These are phyloP conservation scores for Marasmius oreades DNA, from an alignment of 1,284 basidiomycete genomes.

Conservation along the genomic window DNA sequence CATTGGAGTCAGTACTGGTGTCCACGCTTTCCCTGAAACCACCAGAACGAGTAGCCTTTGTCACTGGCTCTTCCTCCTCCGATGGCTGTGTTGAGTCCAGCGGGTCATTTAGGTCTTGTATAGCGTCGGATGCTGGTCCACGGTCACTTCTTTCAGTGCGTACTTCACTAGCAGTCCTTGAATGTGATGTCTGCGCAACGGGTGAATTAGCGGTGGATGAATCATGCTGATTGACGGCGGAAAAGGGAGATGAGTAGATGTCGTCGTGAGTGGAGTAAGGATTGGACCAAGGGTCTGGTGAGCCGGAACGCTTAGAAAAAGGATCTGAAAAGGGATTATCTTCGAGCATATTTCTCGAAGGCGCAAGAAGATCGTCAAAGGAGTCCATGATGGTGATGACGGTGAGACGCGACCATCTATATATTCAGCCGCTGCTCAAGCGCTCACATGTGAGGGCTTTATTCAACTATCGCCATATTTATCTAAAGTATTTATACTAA, in stretches of 20 bases:
- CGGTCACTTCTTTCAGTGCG: neutral
- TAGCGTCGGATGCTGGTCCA: neutral
- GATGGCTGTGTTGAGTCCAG: conserved; percentile 38
- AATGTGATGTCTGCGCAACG: neutral
- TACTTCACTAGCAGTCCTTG: neutral
- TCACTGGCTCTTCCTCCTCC: conserved; percentile 32
- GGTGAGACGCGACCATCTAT: neutral
- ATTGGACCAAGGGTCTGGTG: conserved; percentile 76
- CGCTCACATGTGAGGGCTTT: too few species aligned
- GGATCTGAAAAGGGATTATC: conserved; percentile 78
- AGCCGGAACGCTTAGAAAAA: conserved; percentile 61
- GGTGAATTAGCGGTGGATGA: conserved; percentile 3
- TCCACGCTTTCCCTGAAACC: conserved; percentile 45
- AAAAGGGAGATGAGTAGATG: conserved; percentile 7
- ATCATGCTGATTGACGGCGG: neutral
- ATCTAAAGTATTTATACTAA: too few species aligned
- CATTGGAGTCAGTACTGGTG: conserved; percentile 20
- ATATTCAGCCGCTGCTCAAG: neutral
- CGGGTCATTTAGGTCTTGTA: conserved; percentile 31
- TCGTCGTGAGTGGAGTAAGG: conserved; percentile 30
- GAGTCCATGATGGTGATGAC: conserved; percentile 44
- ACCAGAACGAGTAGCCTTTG: conserved; percentile 26
- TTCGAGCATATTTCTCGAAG: conserved; percentile 58
- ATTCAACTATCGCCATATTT: too few species aligned
- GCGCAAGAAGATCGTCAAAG: conserved; percentile 76